Conservation (phyloP, 75 land plant species). For the Ceratopteris richardii region DNA sequence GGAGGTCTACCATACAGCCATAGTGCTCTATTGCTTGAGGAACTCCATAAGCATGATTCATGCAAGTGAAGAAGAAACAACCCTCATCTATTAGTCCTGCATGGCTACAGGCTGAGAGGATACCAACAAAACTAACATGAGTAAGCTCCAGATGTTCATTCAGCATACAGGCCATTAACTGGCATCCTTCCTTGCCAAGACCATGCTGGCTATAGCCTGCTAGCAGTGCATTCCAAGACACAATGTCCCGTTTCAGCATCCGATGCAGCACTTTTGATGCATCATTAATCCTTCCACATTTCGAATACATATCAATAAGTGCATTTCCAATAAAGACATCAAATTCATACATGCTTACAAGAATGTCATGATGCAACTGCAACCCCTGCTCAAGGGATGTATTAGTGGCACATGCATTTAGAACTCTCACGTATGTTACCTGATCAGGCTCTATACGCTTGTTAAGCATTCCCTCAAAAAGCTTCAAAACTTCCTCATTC, state of each 20-base stretch:
- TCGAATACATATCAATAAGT: conserved; percentile 15
- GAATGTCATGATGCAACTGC: neutral
- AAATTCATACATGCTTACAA: neutral
- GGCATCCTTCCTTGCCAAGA: conserved; percentile 4
- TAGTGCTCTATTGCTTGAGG: conserved; percentile 7
- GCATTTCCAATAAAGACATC: conserved; percentile 1
- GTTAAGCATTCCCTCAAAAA: conserved; percentile 12
- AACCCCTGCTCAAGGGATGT: conserved; percentile 10
- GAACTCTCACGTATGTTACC: conserved; percentile 6
- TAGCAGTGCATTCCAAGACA: conserved; percentile 16
- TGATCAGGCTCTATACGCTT: conserved; percentile 8
- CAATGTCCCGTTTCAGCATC: conserved; percentile 7
- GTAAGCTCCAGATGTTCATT: conserved; percentile 9
- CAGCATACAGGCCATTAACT: conserved; percentile 12
- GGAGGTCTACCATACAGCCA: conserved; percentile 18
- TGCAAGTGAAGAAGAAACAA: conserved; percentile 4
- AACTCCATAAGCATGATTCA: conserved; percentile 9
- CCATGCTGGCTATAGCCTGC: conserved; percentile 16
- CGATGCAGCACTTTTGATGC: conserved; percentile 2
- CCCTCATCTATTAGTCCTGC: conserved; percentile 14
- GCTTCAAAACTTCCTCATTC: conserved; percentile 27
- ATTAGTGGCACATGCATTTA: conserved; percentile 8
- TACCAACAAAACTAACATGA: conserved; percentile 13
- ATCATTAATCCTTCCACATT: conserved; percentile 11
- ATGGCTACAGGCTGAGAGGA: conserved; percentile 21